phyloP scores from a whole-genome alignment of 2,329 filamentous ascomycete species.

The Arthrobotrys conoides region DNA sequence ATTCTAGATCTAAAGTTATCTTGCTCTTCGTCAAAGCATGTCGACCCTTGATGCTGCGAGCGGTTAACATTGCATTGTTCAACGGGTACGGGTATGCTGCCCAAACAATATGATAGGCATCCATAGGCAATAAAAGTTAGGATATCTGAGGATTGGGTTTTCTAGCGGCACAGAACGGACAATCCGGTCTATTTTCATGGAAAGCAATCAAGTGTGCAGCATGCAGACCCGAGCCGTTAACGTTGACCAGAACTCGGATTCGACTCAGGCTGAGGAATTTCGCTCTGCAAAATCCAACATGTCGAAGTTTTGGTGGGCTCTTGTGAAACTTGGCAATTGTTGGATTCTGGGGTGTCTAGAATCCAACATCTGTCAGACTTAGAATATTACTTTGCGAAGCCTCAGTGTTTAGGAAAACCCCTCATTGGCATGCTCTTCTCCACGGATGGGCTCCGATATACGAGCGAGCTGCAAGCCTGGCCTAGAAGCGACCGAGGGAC shows the following conservation, averaged over 20 bases:
- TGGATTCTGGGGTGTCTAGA: constrained; percentile 2
- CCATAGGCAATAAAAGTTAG: background rate
- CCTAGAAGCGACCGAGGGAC: constrained; percentile 40
- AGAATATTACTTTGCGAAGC: constrained; percentile 24
- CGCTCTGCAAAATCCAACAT: constrained; percentile 30
- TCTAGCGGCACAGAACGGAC: constrained; percentile 11
- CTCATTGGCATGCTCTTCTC: constrained; percentile 9
- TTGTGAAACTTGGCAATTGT: constrained; percentile 14
- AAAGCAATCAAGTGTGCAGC: background rate
- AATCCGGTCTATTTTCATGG: background rate
- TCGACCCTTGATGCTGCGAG: constrained; percentile 27
- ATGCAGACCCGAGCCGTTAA: background rate
- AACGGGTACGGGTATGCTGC: constrained; percentile 20
- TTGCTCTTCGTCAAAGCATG: constrained; percentile 20
- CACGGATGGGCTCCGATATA: constrained; percentile 37
- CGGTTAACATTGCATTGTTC: constrained; percentile 31
- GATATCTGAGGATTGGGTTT: background rate
- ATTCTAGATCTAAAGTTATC: constrained; percentile 27
- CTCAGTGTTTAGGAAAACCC: constrained; percentile 7
- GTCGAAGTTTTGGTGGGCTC: background rate
- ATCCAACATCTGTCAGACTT: constrained; percentile 5
- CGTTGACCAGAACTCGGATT: background rate
- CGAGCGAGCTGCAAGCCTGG: constrained; percentile 26
- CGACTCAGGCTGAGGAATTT: constrained; percentile 15
- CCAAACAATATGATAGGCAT: constrained; percentile 4